A percentile compares a stretch with the other conserved stretches of the same genome.
These are phyloP conservation scores for Murraya paniculata DNA, from an alignment of 345 rosid species.

Conservation along the genomic window DNA sequence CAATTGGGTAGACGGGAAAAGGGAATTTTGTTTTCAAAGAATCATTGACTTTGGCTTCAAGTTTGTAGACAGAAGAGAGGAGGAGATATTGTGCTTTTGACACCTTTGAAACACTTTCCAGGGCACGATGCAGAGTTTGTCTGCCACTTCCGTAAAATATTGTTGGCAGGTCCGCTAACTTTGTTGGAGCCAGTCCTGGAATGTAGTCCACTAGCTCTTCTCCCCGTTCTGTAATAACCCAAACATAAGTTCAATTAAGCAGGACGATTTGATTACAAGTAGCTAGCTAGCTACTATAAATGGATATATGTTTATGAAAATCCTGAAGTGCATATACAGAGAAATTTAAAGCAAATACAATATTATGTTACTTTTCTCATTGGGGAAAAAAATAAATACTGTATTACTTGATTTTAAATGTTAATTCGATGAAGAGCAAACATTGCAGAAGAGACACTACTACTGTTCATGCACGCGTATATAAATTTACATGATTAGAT, in stretches of 20 bases:
- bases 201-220: slow-evolving; percentile 34
- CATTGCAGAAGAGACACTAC: neutral
- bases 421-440: neutral
- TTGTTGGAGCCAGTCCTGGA: slow-evolving; percentile 34
- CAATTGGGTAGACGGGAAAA: slow-evolving; percentile 28
- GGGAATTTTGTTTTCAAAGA: neutral
- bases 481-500: too few species aligned
- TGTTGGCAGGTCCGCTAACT: slow-evolving; percentile 22
- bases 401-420: neutral
- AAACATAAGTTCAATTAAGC: slow-evolving; percentile 7
- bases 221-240: slow-evolving; percentile 24
- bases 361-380: neutral
- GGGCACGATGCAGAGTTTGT: neutral
- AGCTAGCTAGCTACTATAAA: neutral
- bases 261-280: neutral
- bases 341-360: neutral
- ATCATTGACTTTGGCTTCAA: slow-evolving; percentile 28
- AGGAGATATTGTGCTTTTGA: slow-evolving; percentile 31
- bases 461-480: too few species aligned
- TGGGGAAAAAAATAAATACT: too few species aligned
- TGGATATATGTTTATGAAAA: too few species aligned
- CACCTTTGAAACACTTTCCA: slow-evolving; percentile 14
- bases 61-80: slow-evolving; percentile 28
- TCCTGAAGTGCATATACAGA: neutral
- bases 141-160: slow-evolving; percentile 9